Base-by-base conservation (phyloP, 768 basidiomycete genomes). In the Leccinum disarticulatum region DNA sequence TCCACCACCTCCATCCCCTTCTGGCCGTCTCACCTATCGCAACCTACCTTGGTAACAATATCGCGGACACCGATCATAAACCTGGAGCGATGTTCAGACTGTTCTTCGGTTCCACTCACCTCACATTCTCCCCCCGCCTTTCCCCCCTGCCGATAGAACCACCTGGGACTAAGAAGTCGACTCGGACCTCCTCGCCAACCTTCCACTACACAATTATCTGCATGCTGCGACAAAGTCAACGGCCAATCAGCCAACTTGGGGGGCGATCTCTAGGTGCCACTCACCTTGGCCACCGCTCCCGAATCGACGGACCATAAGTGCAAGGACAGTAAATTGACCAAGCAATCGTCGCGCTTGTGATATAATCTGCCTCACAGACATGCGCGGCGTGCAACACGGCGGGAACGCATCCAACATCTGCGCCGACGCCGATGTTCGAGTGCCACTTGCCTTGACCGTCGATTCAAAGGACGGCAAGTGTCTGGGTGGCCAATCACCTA, bases 81-180 rank as follows among this genome's bases (percentile, higher is more conserved):
- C 35, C 56, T 59, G 31, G 50, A 27, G 57, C 17, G 13, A 14
- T 4, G 4, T 31, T 52, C 43, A 13, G 19, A 49, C 25, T 3
- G n/a, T 35, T 35, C 6, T 11, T 28, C 22, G 1, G 36, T 61
- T 48, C 43, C 64, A 69, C 62, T 48, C 51, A 61, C 59, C 56
- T 10, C 4, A 28, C 8, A 51, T n/a, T 43, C 41, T 43, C 2
- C 43, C 43, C 27, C 5, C 28, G 6, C 28, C 27, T 27, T 27
- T 4, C 3, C 6, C 38, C 28, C 9, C 25, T 17, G 7, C 31
- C 15, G 36, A 43, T 30, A 48, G 36, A 48, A 13, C n/a, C 13
- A 0, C 17, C 49, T 28, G 14, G 25, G 28, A 28, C 31, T 11
- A 59, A 36, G 57, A 51, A 4, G n/a, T 22, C 33, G 3, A 19